Conservation (phyloP, 2,329 filamentous ascomycete genomes). For the Hymenoscyphus salicellus region DNA sequence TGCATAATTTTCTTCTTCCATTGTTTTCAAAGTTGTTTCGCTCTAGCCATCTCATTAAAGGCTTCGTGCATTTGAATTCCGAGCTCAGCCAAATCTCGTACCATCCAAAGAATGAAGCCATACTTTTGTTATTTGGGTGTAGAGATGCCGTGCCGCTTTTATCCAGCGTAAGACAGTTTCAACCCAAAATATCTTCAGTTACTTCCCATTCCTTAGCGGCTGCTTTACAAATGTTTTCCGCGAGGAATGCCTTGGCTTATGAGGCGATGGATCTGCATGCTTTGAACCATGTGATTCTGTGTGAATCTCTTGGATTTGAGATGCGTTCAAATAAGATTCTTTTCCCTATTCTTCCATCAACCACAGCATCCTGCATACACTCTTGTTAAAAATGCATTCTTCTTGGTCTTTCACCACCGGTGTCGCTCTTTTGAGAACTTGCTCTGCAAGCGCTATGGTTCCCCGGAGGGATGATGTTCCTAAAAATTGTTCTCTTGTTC, state of each 20-base stretch:
- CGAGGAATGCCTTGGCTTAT: neutral
- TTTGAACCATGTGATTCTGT: neutral
- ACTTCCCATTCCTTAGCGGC: neutral
- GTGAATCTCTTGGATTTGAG: neutral
- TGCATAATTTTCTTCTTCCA: neutral
- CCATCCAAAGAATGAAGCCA: neutral
- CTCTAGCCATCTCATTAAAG: too few relatives aligned
- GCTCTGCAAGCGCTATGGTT: neutral
- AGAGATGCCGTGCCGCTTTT: neutral
- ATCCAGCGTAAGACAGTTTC: neutral
- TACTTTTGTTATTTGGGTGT: neutral
- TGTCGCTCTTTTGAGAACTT: conserved; percentile 3
- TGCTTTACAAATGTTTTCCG: neutral
- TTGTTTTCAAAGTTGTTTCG: too few relatives aligned
- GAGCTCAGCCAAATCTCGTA: neutral
- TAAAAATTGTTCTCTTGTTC: neutral
- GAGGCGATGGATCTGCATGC: conserved; percentile 1
- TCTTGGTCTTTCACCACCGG: conserved; percentile 1
- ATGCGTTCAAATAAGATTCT: neutral
- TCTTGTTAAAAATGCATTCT: conserved; percentile 1
- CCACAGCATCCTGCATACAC: neutral
- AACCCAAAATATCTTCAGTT: neutral
- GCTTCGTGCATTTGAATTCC: too few relatives aligned
- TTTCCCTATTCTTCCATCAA: neutral
- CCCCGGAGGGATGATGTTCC: neutral